Percentiles rank a stretch among this genome's conserved stretches.
Evolutionary conservation across 1,139 yeast species (phyloP).

Genomic region (Debaryomycetaceae sp.): DNA sequence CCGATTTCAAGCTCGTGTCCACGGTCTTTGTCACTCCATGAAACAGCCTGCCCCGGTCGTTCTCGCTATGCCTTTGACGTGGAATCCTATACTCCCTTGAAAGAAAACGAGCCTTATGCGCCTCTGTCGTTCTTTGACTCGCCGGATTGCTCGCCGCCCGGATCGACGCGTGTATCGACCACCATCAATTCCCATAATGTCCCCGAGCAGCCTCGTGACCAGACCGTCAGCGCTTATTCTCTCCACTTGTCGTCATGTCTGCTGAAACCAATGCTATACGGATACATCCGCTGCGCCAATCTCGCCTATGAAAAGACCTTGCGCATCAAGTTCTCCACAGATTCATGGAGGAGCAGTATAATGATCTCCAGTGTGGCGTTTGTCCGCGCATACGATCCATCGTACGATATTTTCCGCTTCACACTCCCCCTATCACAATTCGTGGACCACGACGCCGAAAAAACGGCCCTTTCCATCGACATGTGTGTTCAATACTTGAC

Average conservation of each 20-base stretch:
- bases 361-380: conserved; percentile 5
- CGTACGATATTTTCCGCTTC: conserved; percentile 2
- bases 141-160: no score
- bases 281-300: conserved; percentile 26
- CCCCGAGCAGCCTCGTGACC: conserved; percentile 4
- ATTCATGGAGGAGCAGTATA: conserved; percentile 21
- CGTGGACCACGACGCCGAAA: neutral
- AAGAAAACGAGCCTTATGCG: no score
- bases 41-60: no score
- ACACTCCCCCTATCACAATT: neutral
- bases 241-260: conserved; percentile 3
- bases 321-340: conserved; percentile 24
- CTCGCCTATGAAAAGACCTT: conserved; percentile 28
- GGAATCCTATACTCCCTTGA: no score
- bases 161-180: conserved; percentile 3
- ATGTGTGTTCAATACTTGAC: conserved; percentile 12
- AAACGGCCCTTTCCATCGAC: conserved; percentile 5
- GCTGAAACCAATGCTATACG: conserved; percentile 7
- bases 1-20: no score
- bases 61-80: no score
- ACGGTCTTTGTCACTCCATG: no score
- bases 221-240: conserved; percentile 3
- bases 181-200: conserved; percentile 6
- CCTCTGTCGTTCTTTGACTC: no score
- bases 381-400: neutral